Evolutionary conservation across 2,329 filamentous ascomycete species (phyloP), one percentile per base, ranked within the genome.

Genomic region (Colletotrichum trifolii): DNA sequence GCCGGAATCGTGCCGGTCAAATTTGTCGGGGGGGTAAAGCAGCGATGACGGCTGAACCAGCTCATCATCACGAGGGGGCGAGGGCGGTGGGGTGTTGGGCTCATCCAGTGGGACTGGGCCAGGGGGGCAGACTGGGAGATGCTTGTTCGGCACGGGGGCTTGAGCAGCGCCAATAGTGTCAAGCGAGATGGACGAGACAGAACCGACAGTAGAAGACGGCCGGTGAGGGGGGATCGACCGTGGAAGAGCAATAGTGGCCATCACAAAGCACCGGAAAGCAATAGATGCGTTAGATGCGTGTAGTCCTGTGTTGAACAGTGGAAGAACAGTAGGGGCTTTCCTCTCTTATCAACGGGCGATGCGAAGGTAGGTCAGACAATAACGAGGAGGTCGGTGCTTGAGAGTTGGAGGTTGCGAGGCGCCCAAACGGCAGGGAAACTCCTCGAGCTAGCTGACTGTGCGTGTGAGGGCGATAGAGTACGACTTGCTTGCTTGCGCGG

Each of bases 91-190:
- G 38, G 89, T 89, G 71, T 85, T 84, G 52, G 86, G 83, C 64
- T 83, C 84, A 71, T 82, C 82, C 58, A 77, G 79, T 52, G 76
- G 82, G 69, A 81, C 87, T 67, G 92, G 90, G 2, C 94, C 94
- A 1, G 94, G 88, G n/a, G 93, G 91, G 78, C 93, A 97, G 71
- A 90, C 82, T n/a, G 94, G 94, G 33, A 97, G 83, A 78, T 97
- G 93, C 78, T 96, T 97, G 79, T 97, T 97, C 9, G 94, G 93
- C 33, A 96, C 54, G 72, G 71, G n/a, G 75, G 66, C 54, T 70
- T 50, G 63, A 77, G 76, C 60, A 71, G 72, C 49, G 71, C 66
- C 74, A 67, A 78, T 74, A 42, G 75, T 75, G 13, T 82, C 78
- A 58, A 75, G 70, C 45, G 76, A 73, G 54, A 77, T 69, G 40